Base-by-base conservation (phyloP, 306 rosid species). In the Ceratonia siliqua region DNA sequence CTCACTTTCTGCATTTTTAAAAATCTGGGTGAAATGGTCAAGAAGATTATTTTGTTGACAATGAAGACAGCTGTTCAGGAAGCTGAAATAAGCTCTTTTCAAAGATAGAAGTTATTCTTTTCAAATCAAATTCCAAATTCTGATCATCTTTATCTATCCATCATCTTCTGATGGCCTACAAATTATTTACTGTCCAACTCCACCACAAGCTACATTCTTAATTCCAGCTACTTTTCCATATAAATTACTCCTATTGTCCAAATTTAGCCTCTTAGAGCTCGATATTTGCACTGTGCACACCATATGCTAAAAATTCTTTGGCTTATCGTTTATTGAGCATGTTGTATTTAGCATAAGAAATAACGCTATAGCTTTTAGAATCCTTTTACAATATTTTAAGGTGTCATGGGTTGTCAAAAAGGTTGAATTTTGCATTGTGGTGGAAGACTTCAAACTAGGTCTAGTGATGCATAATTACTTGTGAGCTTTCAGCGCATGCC, bases 191-290 rank as follows among this genome's bases (percentile, higher is more conserved):
- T 71, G 11, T 32, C 62, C 72, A 45, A 39, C 42, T 33, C 64
- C 13, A 18, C 43, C 35, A 22, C 15, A 20, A 45, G 39, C 76
- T 43, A 35, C 72, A 20, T 57, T n/a, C 59, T 35, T 42, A 21
- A 41, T 64, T 46, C 12, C 28, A 41, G 36, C 58, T 17, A 71
- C 7, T 49, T 62, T 64, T 62, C 28, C 28, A 28, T 38, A 36
- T 49, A 67, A 63, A 49, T 12, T 73, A 28, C 36, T 52, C 21
- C 18, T 48, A 52, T 18, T 33, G 45, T 63, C 59, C 62, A 6
- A 4, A 57, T 45, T 70, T 71, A 57, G 52, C 65, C 50, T 70
- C 35, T 50, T 43, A 50, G 5, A 70, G 76, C 46, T 32, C 50
- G 77, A 32, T 50, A 35, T 54, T 11, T 75, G 28, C 55, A 5